Evolutionary conservation across 176 grass and related monocot genomes (phyloP).

Genomic region (Alloteropsis semialata): DNA sequence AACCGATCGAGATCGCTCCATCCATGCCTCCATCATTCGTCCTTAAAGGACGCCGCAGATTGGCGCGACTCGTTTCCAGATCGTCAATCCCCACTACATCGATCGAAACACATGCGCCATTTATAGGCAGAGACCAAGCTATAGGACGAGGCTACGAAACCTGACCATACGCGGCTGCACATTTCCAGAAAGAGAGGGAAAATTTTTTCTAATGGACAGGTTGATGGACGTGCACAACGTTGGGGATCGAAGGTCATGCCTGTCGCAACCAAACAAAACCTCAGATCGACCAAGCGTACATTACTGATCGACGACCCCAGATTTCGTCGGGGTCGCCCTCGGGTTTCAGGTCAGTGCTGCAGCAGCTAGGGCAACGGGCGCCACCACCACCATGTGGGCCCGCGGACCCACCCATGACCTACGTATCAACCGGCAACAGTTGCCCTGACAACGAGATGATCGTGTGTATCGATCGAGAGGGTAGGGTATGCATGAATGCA

Average conservation of each 20-base stretch:
- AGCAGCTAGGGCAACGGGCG: neutral
- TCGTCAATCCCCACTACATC: neutral
- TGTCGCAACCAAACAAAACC: neutral
- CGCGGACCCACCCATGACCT: neutral
- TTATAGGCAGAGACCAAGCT: neutral
- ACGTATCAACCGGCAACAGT: slow-evolving; percentile 7
- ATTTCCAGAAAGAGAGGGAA: neutral
- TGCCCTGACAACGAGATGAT: neutral
- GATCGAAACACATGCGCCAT: neutral
- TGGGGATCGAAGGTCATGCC: neutral
- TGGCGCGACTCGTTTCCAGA: neutral
- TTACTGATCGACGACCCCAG: neutral
- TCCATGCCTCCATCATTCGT: neutral
- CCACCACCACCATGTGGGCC: slow-evolving; percentile 3
- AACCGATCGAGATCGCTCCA: neutral
- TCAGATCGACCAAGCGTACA: neutral
- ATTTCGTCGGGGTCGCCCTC: neutral
- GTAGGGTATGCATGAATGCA: neutral
- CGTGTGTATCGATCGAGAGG: no score
- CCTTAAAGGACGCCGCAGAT: no score
- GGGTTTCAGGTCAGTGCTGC: neutral
- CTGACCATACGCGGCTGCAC: neutral
- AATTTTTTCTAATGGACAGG: neutral
- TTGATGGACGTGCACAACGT: neutral
- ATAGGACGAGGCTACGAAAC: neutral